Base-by-base conservation (phyloP, 352 stramenopile genomes). In the Pythium periplocum region DNA sequence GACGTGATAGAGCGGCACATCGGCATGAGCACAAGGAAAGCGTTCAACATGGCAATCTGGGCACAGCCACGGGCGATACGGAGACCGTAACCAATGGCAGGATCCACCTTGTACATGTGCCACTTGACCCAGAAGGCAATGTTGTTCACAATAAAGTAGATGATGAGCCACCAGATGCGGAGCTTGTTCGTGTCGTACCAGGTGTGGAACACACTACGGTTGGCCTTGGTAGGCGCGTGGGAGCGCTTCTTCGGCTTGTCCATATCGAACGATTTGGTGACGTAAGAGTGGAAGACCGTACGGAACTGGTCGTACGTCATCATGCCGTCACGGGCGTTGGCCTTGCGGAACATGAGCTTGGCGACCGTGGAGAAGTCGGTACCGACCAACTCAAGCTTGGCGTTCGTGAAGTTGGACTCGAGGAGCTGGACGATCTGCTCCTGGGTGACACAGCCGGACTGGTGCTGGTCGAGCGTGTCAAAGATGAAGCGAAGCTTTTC, bases 401-500 rank as follows among this genome's bases (percentile, higher is more conserved):
- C 82, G 11, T 53, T 62, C 10, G 83, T 74, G 39, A 93, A 93
- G 64, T 91, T 93, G 33, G 74, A 73, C 39, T 76, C 69, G 5
- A 93, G 55, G 37, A 93, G 64, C 52, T 77, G 57, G 31, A 78
- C 69, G 41, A 91, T 68, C 57, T 91, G 83, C 32, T 78, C 68
- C 51, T 77, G 60, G 4, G 77, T 79, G 45, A 93, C 73, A 47
- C 60, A 73, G 11, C 77, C 77, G 5, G 60, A 57, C 38, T 71
- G 68, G 47, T 83, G 66, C 0, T 66, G 62, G 54, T 93, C 83
- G 4, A 93, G 66, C 36, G 80, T 90, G 45, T 93, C 80, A 43
- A 93, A 93, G 54, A 93, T 93, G 56, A 91, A 91, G 32, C 64
- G 75, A 39, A 93, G 68, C 48, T 91, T 93, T 41, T 89, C 78